These are phyloP conservation scores for Monilinia laxa DNA, from an alignment of 2,329 filamentous ascomycete genomes.

Conservation along the genomic window DNA sequence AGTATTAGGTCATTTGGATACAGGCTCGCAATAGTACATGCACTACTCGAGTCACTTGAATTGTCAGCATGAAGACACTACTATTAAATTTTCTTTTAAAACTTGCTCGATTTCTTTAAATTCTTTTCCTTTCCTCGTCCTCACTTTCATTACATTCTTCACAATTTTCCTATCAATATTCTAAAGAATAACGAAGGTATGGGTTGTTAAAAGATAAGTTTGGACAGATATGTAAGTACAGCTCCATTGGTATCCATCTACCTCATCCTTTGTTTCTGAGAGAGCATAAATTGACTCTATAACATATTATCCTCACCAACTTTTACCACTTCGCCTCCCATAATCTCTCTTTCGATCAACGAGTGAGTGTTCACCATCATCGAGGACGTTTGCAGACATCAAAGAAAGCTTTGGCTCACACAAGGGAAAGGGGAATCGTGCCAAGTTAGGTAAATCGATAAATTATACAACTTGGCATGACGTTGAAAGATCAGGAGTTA, in stretches of 20 bases:
- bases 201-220: neutral
- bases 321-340: neutral
- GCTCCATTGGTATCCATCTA: neutral
- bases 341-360: neutral
- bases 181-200: neutral
- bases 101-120: neutral
- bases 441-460: neutral
- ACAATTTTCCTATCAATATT: too few species aligned
- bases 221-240: slow-evolving; percentile 2
- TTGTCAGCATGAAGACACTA: neutral
- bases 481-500: neutral
- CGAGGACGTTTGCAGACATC: neutral
- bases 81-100: neutral
- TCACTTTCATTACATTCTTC: neutral
- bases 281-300: neutral
- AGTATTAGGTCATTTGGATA: too few species aligned
- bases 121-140: neutral
- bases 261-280: neutral
- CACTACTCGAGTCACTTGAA: too few species aligned
- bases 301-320: too few species aligned
- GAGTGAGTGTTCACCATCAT: neutral
- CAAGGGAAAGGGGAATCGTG: neutral
- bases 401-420: neutral
- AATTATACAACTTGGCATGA: neutral
- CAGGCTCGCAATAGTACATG: too few species aligned